Evolutionary conservation across 2,329 filamentous ascomycete genomes (phyloP), one percentile per base, ranked within the genome.

Genomic region (Hymenotorrendiella dingleyae): DNA sequence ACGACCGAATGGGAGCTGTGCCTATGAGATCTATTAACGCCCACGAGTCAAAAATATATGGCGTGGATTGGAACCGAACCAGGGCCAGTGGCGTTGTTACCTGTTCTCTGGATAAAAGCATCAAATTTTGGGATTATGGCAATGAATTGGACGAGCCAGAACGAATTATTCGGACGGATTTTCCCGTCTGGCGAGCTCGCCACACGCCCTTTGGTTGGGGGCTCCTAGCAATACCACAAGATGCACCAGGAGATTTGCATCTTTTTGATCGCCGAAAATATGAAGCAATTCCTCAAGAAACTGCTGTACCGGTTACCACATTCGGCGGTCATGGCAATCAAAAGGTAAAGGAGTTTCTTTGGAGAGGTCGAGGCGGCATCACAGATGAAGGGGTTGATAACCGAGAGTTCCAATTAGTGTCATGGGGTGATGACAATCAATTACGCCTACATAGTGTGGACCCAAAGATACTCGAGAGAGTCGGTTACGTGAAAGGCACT

Each of bases 31-130:
- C 87, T 12, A 94, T 96, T 49, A 81, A 82, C 58, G 91, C 90
- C 0, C 90, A 96, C 57, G 80, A 78, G 23, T 95, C 89, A 27
- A 96, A 95, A 64, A 95, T 96, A 46, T 96, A 96, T 60, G 91
- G 91, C 21, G 72, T 96, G 24, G 91, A 96, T 64, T 96, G 91
- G 91, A 94, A 94, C 59, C 78, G 91, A 39, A 84, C 83, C 10
- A 73, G 81, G 36, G 67, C 79, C 2, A 82, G 78, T 8, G 82
- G 80, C 26, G 71, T 96, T 38, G 80, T 88, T 5, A 96, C 90
- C 3, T 96, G 90, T 63, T 94, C 90, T 1, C 69, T 96, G 36
- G 90, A 96, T 60, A 88, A 84, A 61, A 94, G 84, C 29, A 91
- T 96, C 65, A 94, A 94, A 60, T 85, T 95, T 52, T 96, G 90